phyloP scores from a whole-genome alignment of 2,329 filamentous ascomycete genomes.

The Nemania abortiva region DNA sequence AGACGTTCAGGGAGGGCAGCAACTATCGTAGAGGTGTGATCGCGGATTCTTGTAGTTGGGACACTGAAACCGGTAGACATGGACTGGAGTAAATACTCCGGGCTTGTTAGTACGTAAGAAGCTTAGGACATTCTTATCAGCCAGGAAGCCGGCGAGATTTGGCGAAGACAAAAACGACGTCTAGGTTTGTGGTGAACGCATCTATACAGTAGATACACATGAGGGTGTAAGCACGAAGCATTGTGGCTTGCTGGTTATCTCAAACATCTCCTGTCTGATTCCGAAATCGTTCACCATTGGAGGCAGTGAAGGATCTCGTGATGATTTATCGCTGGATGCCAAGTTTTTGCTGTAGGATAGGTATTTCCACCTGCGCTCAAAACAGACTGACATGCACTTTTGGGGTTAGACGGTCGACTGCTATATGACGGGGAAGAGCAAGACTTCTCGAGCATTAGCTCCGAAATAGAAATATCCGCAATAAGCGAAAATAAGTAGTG shows the following conservation, averaged over 20 bases:
- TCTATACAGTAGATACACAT: neutral
- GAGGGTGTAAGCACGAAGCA: neutral
- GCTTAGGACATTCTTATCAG: too few species aligned
- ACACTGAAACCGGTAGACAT: too few species aligned
- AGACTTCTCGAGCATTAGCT: neutral
- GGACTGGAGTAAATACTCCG: too few species aligned
- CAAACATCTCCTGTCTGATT: neutral
- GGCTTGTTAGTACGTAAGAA: too few species aligned
- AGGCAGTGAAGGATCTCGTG: neutral
- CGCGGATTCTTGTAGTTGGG: too few species aligned
- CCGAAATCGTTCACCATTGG: neutral
- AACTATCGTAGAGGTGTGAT: too few species aligned
- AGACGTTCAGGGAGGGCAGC: too few species aligned
- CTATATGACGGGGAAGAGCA: neutral
- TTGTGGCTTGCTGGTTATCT: slow-evolving; percentile 1
- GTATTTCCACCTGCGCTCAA: neutral
- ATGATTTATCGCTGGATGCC: neutral
- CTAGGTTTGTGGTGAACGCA: neutral
- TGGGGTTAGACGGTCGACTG: neutral
- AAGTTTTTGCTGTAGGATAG: neutral
- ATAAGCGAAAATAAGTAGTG: neutral
- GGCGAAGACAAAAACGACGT: neutral
- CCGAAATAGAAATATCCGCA: neutral
- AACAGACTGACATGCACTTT: neutral
- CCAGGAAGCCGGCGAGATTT: neutral